Percentiles rank a stretch among this genome's conserved stretches.
phyloP scores from a whole-genome alignment of 257 asterid species.

The Jacaranda copaia region DNA sequence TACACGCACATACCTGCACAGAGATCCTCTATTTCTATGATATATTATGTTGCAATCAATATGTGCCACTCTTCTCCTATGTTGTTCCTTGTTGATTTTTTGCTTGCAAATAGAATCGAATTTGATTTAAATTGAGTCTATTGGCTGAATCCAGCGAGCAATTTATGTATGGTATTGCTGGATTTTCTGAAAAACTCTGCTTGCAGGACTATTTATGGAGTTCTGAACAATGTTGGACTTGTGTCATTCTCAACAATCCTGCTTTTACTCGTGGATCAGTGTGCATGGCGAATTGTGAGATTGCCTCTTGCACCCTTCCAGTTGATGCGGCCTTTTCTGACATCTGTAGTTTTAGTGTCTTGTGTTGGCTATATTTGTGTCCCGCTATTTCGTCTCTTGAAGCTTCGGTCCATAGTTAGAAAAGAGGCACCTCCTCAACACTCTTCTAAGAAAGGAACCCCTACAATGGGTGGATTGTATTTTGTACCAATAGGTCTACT shows the following conservation, averaged over 20 bases:
- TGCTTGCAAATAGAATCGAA: conserved; percentile 18
- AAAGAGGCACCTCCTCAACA: conserved; percentile 56
- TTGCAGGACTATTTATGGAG: conserved; percentile 77
- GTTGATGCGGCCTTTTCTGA: conserved; percentile 74
- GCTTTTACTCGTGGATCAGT: conserved; percentile 76
- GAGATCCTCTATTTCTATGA: neutral
- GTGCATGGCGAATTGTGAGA: conserved; percentile 91
- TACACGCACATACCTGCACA: neutral
- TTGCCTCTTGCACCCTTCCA: conserved; percentile 85
- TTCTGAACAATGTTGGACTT: conserved; percentile 76
- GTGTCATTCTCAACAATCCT: conserved; percentile 56
- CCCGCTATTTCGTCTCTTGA: conserved; percentile 75
- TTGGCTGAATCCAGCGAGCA: conserved; percentile 9
- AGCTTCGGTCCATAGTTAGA: conserved; percentile 58
- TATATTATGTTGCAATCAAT: neutral
- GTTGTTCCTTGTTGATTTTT: neutral
- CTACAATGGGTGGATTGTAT: conserved; percentile 87
- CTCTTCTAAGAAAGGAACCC: conserved; percentile 75
- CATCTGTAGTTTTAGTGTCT: conserved; percentile 62
- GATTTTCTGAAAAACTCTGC: conserved; percentile 29
- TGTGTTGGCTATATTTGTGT: conserved; percentile 82
- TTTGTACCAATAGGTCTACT: conserved; percentile 81
- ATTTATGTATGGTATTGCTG: conserved; percentile 4
- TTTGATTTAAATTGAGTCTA: neutral
- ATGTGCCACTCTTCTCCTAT: too few relatives aligned